Evolutionary conservation across 495 filamentous ascomycete genomes (phyloP), one percentile per base, ranked within the genome.

Genomic region (Aeminium ludgeri): DNA sequence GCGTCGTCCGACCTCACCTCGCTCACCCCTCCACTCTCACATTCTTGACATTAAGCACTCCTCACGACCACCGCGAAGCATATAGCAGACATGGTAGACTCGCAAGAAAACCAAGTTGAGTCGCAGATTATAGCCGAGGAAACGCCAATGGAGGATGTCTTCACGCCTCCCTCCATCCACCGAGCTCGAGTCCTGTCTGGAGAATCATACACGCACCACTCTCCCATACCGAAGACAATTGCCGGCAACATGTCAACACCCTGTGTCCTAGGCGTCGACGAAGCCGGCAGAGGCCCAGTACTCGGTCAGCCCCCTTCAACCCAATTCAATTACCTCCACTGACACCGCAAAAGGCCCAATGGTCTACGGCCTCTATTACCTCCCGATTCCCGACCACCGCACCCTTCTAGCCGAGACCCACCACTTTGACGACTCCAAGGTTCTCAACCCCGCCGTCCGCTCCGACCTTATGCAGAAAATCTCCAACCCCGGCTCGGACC

Each of bases 201-300:
- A 53, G 65, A 67, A 8, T 82, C 86, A 43, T 91, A 93, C 60
- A 73, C 80, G n/a, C 71, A 93, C 59, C 84, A 78, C 62, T 87
- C 85, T 2, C 64, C 76, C 2, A 67, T 84, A 3, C 62, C 72
- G 0, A 41, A 61, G 10, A 59, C 72, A 34, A 61, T 71, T 12
- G 46, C 69, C 0, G 47, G 60, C n/a, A 53, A 58, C 38, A 63
- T 69, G 37, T 53, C 62, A 19, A 58, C 66, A 2, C 63, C 69
- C 59, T 80, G 76, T 47, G 76, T 80, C 23, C 68, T 97, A 13
- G 89, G 89, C 28, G 78, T 97, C 36, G 89, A 97, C 58, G 89
- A 97, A 68, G 89, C 89, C 42, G 89, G 89, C 35, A 75, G 89
- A 45, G 89, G 89, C 6, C 91, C 89, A 15, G 91, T 96, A 6